Percentiles rank a stretch among this genome's conserved stretches.
phyloP scores from a whole-genome alignment of 2,329 filamentous ascomycete genomes.

The Aspergillus bombycis region DNA sequence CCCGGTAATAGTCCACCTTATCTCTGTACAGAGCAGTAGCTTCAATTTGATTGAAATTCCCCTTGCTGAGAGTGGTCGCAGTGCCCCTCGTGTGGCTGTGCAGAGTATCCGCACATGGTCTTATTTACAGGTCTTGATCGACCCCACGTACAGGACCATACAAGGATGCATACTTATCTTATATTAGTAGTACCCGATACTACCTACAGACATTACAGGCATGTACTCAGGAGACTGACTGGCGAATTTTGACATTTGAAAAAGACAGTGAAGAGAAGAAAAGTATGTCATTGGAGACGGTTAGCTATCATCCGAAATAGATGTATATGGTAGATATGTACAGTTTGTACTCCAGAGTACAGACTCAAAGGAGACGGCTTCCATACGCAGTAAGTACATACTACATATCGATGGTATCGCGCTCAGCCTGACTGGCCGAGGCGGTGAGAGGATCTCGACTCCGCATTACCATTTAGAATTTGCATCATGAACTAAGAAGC shows the following conservation, averaged over 20 bases:
- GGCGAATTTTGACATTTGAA: too few species aligned
- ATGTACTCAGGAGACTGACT: background rate
- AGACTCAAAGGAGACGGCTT: too few species aligned
- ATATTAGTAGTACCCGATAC: background rate
- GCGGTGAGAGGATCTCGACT: constrained; percentile 9
- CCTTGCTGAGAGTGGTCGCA: background rate
- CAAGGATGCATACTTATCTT: background rate
- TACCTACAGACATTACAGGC: background rate
- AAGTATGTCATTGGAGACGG: too few species aligned
- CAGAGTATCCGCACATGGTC: background rate
- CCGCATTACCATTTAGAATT: background rate
- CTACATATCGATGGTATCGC: constrained; percentile 13
- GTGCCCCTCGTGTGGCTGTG: constrained; percentile 15
- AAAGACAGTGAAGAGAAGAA: background rate
- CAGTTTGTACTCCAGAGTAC: too few species aligned
- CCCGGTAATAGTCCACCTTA: background rate
- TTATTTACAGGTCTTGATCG: constrained; percentile 3
- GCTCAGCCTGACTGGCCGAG: constrained; percentile 7
- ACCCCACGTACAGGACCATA: background rate
- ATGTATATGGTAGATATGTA: too few species aligned
- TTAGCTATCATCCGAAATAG: too few species aligned
- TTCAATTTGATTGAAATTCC: background rate
- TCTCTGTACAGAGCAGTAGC: background rate
- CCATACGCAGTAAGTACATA: too few species aligned
- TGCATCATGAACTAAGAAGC: constrained; percentile 2